Evolutionary conservation across 805 yeast species (phyloP).

Genomic region (Cyberlindnera euphorbiiphila): DNA sequence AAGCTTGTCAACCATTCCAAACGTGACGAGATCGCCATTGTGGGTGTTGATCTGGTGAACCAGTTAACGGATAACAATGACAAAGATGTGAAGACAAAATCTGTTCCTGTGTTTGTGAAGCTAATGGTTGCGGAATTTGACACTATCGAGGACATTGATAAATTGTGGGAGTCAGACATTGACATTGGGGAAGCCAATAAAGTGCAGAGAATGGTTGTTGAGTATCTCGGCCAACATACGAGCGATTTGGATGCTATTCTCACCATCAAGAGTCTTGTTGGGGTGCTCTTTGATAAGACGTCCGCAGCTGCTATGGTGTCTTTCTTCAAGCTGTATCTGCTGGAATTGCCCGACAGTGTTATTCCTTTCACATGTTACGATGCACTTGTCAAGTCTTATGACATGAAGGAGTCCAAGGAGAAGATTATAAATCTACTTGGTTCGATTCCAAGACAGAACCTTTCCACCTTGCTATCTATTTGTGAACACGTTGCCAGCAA

Average conservation of each 20-base stretch:
- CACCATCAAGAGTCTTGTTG: conserved; percentile 6
- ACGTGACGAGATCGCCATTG: conserved; percentile 6
- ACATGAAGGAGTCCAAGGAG: conserved; percentile 4
- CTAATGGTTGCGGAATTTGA: conserved; percentile 9
- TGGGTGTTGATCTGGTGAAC: conserved; percentile 25
- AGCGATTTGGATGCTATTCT: background rate
- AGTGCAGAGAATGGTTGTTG: conserved; percentile 9
- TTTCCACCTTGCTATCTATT: conserved; percentile 24
- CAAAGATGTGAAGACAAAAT: conserved; percentile 10
- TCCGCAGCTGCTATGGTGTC: conserved; percentile 28
- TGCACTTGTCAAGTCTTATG: conserved; percentile 18
- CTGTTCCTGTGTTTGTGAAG: conserved; percentile 21
- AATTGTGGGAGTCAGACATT: conserved; percentile 17
- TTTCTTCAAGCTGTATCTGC: conserved; percentile 48
- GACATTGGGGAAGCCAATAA: conserved; percentile 19
- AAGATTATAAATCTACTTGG: conserved; percentile 17
- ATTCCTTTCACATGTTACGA: conserved; percentile 36
- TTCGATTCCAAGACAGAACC: conserved; percentile 30
- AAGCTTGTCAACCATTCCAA: conserved; percentile 11
- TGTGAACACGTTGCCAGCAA: conserved; percentile 18
- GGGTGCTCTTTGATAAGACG: conserved; percentile 11
- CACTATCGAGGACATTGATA: conserved; percentile 6
- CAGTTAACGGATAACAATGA: conserved; percentile 10
- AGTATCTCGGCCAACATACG: background rate
- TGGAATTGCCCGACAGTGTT: conserved; percentile 59